Evolutionary conservation across 306 rosid genomes (phyloP), one percentile per base, ranked within the genome.

Genomic region (Acacia melanoxylon): DNA sequence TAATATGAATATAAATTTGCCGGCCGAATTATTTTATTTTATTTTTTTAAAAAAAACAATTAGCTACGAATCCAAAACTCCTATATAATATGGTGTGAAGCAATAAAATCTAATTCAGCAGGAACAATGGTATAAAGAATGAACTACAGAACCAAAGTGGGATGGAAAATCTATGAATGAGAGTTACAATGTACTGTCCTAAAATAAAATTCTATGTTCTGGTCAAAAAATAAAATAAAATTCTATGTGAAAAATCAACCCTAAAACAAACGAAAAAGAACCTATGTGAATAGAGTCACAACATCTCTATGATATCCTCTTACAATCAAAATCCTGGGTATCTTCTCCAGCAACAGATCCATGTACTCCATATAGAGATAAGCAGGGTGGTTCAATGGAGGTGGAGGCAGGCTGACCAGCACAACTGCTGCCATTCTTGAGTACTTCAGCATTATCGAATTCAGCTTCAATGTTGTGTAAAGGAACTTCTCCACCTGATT

Each of bases 351-450:
- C 90, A 96, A 93, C 84, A 93, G 84, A 90, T 96, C 99, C 98
- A 96, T 92, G 85, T 96, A 96, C 82, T 96, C 99, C 99, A 96
- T 93, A 75, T 96, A 96, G 86, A 96, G 91, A 73, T 93, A 96
- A 10, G 88, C 86, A 0, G 99, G 99, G 83, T 96, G 99, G 86
- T 91, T 88, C 59, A 88, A 14, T 6, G 99, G 99, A 14, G 99
- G 99, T 4, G 99, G 99, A 19, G 99, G 99, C 56, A 96, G 85
- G 82, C 99, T 96, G 74, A 96, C 97, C 9, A 96, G 91, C 37
- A 96, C 99, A 27, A 96, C 99, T 3, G 99, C 93, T 37, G 99
- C 99, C 99, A 96, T 93, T 89, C 98, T 93, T 2, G 99, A 96
- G 89, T 96, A 92, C 84, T 96, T 87, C 76, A 96, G 88, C 74